Base-by-base conservation (phyloP, 2,329 filamentous ascomycete species). In the Arthrinium puccinioides region DNA sequence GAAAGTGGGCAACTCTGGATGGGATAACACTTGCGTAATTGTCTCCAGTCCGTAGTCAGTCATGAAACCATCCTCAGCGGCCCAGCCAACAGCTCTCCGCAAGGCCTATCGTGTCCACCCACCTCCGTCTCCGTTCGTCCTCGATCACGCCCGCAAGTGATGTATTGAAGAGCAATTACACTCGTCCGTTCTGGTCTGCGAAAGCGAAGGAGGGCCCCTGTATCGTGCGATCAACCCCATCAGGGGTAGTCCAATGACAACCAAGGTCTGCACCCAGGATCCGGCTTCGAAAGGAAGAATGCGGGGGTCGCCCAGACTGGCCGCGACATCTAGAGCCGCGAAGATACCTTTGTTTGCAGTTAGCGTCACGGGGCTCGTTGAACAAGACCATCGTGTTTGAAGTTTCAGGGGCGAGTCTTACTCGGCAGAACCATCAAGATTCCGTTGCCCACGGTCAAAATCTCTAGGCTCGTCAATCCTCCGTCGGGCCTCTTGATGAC, bases 331-430 rank as follows among this genome's bases (percentile, higher is more conserved):
- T 3, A 77, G 53, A 4, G 58, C 62, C 2, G 69, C 61, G 43
- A 77, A 76, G 39, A 76, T 47, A 38, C 67, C 72, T 76, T n/a
- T 13, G n/a, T n/a, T n/a, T n/a, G n/a, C n/a, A n/a, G n/a, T n/a
- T n/a, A n/a, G n/a, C n/a, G n/a, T n/a, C n/a, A n/a, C n/a, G n/a
- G n/a, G n/a, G n/a, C 10, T 21, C 10, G 18, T 23, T 16, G 3
- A 35, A 13, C 10, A 21, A 9, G 7, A 15, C 10, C 10, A 11
- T 4, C 4, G 11, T 13, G n/a, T 25, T 26, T 9, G 11, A 36
- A 11, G 15, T 28, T 16, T n/a, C 10, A 21, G n/a, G n/a, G n/a
- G 9, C 15, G n/a, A 7, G 5, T 54, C 61, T 32, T 54, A 75
- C 72, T 67, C n/a, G 72, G 73, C 9, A 74, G 52, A 13, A 74